Percentiles rank a stretch among this genome's conserved stretches.
phyloP scores from a whole-genome alignment of 495 filamentous ascomycete genomes.

The Stereocaulon alpinum region DNA sequence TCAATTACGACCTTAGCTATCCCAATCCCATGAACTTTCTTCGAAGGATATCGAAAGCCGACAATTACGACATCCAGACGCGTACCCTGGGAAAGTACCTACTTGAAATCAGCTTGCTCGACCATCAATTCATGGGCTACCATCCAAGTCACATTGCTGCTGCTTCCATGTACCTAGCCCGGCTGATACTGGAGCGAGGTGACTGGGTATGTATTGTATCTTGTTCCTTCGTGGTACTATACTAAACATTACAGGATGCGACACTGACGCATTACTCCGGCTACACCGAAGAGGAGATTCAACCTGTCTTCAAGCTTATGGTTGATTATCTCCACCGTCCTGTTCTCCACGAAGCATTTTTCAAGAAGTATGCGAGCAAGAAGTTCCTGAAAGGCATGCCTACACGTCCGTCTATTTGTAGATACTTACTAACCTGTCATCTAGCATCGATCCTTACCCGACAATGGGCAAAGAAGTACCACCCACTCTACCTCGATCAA shows the following conservation, averaged over 20 bases:
- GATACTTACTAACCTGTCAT: constrained; percentile 23
- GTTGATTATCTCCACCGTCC: constrained; percentile 86
- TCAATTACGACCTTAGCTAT: constrained; percentile 96
- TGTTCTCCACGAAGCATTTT: constrained; percentile 90
- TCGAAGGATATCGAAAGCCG: constrained; percentile 93
- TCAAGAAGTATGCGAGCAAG: constrained; percentile 98
- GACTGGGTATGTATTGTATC: constrained; percentile 61
- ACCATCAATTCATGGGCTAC: constrained; percentile 82
- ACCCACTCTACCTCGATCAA: constrained; percentile 30
- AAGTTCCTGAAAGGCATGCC: constrained; percentile 87
- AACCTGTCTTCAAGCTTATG: constrained; percentile 88
- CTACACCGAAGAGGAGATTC: constrained; percentile 83
- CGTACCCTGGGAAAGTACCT: constrained; percentile 95
- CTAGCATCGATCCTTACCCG: constrained; percentile 84
- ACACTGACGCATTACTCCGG: constrained; percentile 89
- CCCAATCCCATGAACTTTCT: constrained; percentile 99
- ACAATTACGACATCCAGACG: constrained; percentile 95
- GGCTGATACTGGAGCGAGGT: constrained; percentile 78
- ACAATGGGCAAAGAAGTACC: constrained; percentile 78
- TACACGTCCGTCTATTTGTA: background rate
- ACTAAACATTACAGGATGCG: constrained; percentile 50
- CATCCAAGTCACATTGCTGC: constrained; percentile 83
- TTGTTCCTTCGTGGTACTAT: constrained; percentile 2
- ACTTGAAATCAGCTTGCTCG: constrained; percentile 93
- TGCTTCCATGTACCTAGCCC: constrained; percentile 87